Evolutionary conservation across 2,329 filamentous ascomycete species (phyloP), one percentile per base, ranked within the genome.

Genomic region (Cladorrhinum sp.): DNA sequence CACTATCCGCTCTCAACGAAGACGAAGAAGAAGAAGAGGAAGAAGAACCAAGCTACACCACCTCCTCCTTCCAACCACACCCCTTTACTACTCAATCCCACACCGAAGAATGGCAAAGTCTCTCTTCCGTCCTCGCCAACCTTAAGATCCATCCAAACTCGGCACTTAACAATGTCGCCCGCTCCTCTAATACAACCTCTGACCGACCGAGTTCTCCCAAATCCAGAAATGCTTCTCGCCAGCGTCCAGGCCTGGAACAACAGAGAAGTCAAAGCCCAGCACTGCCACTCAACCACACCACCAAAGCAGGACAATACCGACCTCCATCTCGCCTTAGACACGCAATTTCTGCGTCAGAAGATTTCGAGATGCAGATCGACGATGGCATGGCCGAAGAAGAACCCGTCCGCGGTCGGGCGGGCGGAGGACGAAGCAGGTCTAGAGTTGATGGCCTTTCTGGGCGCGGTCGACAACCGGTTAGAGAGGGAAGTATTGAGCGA

Each of bases 181-280:
- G n/a, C 10, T 46, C 42, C 51, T 56, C 4, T 55, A 55, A 12
- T 20, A 12, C 24, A 23, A n/a, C 42, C 2, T 23, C 58, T 7
- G 60, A 66, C 36, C 55, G 65, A 36, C 66, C 65, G 1, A 49
- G 52, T 36, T 68, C 65, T 3, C 61, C 64, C 23, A 68, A 68
- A 36, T 66, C 64, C 8, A 56, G 59, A 1, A 66, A 68, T 26
- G 54, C 54, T 52, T 62, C 62, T 0, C 60, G 63, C 20, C 59
- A 52, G 20, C 33, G 33, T 36, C 12, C 33, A 12, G 49, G 4
- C 3, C 12, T 24, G 2, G 23, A 26, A 2, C 24, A 20, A 28
- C 24, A 12, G 28, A 20, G 36, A 23, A 55, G 12, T 39, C 33
- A 14, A 18, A 55, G 33, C 16, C 53, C 26, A 33, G 21, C 18